phyloP scores from a whole-genome alignment of 2,329 filamentous ascomycete species.

The Pseudogymnoascus sp. region DNA sequence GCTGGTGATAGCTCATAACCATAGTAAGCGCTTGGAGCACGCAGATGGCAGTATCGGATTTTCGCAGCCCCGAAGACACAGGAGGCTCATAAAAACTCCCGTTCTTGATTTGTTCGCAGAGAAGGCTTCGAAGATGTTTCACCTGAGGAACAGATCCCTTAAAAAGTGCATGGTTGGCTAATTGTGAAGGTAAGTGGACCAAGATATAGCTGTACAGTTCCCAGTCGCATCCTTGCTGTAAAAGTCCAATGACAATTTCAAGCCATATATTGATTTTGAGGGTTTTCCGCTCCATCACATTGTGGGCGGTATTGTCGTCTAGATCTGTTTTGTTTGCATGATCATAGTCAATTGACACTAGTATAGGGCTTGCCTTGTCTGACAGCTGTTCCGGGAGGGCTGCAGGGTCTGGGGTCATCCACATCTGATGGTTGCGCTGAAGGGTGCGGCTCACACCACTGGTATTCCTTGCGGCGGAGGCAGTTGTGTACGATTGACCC shows the following conservation, averaged over 20 bases:
- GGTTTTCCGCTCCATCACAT: background rate
- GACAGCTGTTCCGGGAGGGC: constrained; percentile 44
- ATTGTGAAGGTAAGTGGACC: constrained; percentile 76
- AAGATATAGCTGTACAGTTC: constrained; percentile 88
- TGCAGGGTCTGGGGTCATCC: constrained; percentile 52
- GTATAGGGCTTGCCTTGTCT: constrained; percentile 29
- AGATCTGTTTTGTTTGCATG: constrained; percentile 4
- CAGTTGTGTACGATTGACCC: constrained; percentile 23
- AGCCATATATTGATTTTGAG: constrained; percentile 51
- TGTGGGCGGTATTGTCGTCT: constrained; percentile 13
- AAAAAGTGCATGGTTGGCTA: constrained; percentile 87
- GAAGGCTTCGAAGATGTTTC: constrained; percentile 63
- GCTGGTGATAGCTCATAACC: constrained; percentile 81
- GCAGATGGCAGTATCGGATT: constrained; percentile 82
- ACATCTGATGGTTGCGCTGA: constrained; percentile 46
- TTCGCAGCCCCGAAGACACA: constrained; percentile 68
- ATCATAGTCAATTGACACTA: constrained; percentile 23
- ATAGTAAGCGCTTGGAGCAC: constrained; percentile 82
- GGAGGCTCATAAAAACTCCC: constrained; percentile 79
- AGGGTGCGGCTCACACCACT: constrained; percentile 26
- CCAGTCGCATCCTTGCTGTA: constrained; percentile 75
- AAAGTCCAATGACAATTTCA: constrained; percentile 66
- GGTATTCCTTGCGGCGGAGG: constrained; percentile 30
- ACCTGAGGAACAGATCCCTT: constrained; percentile 67
- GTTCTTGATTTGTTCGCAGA: constrained; percentile 78